Evolutionary conservation across 176 grass and related monocot genomes (phyloP).

Genomic region (Saccharum officinarum): DNA sequence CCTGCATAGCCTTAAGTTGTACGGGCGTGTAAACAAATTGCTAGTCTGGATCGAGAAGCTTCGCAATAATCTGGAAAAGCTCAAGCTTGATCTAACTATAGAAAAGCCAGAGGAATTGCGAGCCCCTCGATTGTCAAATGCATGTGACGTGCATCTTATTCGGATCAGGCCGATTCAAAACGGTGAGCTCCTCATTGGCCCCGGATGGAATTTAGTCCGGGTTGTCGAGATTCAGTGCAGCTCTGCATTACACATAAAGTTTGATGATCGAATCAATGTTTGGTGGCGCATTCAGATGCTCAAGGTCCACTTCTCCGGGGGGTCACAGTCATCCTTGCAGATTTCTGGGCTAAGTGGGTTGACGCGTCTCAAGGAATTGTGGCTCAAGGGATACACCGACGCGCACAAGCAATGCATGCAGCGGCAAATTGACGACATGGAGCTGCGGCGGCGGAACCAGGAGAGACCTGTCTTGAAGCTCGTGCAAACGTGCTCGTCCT

Average conservation of each 20-base stretch:
- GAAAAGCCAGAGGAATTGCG: neutral
- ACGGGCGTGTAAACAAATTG: neutral
- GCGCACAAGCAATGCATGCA: neutral
- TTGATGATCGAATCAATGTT: neutral
- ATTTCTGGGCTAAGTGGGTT: neutral
- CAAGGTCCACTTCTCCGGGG: neutral
- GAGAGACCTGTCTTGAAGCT: neutral
- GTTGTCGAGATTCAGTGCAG: neutral
- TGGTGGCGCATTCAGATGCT: neutral
- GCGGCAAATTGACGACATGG: neutral
- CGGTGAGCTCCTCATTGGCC: neutral
- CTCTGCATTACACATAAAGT: neutral
- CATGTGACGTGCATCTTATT: neutral
- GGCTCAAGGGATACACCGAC: neutral
- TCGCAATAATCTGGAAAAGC: too few species aligned
- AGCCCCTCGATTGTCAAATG: neutral
- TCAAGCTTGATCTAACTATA: neutral
- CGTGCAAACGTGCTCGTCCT: neutral
- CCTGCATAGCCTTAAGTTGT: too few species aligned
- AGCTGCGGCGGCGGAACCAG: neutral
- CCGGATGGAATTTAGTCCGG: rapidly evolving
- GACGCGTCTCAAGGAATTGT: neutral
- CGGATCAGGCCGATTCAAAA: neutral
- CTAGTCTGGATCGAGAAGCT: neutral
- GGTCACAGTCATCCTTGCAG: neutral